Conservation (phyloP, 2,329 filamentous ascomycete genomes). For the Neopestalotiopsis sp. region DNA sequence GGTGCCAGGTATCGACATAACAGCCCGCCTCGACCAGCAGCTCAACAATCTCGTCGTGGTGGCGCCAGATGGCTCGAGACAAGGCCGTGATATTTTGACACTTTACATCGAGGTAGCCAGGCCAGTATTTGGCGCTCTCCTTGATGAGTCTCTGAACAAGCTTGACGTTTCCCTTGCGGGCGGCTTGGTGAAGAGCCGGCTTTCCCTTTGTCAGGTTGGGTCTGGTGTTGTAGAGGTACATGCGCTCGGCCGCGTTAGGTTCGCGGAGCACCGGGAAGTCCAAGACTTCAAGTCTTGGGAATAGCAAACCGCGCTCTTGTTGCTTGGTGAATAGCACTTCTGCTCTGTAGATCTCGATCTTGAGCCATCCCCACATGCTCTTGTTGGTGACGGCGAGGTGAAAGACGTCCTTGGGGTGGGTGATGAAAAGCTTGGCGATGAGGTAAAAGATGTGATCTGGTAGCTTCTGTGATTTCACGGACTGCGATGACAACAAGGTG, state of each 20-base stretch:
- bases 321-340: conserved; percentile 7
- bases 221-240: background rate
- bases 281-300: no score
- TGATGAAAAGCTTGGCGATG: background rate
- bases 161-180: no score
- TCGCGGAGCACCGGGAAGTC: no score
- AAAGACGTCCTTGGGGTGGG: background rate
- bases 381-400: conserved; percentile 1
- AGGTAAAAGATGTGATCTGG: background rate
- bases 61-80: background rate
- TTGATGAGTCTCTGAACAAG: background rate
- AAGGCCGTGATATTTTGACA: background rate
- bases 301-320: background rate
- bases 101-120: conserved; percentile 13
- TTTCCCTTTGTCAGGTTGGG: background rate
- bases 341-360: conserved; percentile 1
- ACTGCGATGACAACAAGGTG: background rate
- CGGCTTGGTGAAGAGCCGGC: background rate
- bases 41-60: background rate
- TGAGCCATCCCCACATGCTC: background rate
- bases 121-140: conserved; percentile 4
- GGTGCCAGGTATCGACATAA: conserved; percentile 12
- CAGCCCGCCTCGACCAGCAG: conserved; percentile 4
- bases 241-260: background rate
- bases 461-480: background rate